Evolutionary conservation across 164 flowering plant species (phyloP).

Genomic region (Vitis rotundifolia): DNA sequence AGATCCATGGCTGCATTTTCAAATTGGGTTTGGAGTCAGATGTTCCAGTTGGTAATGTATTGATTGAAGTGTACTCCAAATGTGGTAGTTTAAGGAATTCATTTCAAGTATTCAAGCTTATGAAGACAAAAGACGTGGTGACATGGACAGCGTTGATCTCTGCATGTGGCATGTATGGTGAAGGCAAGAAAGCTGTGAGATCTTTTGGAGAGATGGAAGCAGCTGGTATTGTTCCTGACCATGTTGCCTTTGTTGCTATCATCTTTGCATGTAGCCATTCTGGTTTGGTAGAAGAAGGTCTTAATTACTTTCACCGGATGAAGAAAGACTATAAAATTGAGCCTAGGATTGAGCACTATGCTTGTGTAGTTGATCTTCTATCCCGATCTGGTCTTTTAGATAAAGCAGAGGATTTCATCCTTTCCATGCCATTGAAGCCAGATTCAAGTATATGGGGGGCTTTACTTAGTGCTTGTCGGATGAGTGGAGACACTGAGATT

Average conservation of each 20-base stretch:
- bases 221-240: slow-evolving; percentile 35
- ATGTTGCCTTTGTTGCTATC: slow-evolving; percentile 38
- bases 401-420: slow-evolving; percentile 42
- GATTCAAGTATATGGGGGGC: slow-evolving; percentile 53
- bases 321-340: slow-evolving; percentile 23
- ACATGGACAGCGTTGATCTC: slow-evolving; percentile 49
- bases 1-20: slow-evolving; percentile 49
- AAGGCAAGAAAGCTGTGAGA: slow-evolving; percentile 40
- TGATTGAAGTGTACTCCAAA: slow-evolving; percentile 64
- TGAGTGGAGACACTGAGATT: slow-evolving; percentile 21
- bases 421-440: slow-evolving; percentile 42
- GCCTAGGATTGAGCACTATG: slow-evolving; percentile 46
- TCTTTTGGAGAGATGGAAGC: slow-evolving; percentile 35
- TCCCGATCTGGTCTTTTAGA: slow-evolving; percentile 31
- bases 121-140: slow-evolving; percentile 50
- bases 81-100: slow-evolving; percentile 46
- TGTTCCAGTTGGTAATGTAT: slow-evolving; percentile 48
- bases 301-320: slow-evolving; percentile 32
- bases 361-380: slow-evolving; percentile 51
- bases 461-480: slow-evolving; percentile 47
- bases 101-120: slow-evolving; percentile 31
- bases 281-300: slow-evolving; percentile 45
- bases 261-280: slow-evolving; percentile 53
- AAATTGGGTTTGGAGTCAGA: slow-evolving; percentile 41
- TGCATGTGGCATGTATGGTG: slow-evolving; percentile 49